Conservation (phyloP, 1,284 basidiomycete species). For the Leccinum angustisporum region DNA sequence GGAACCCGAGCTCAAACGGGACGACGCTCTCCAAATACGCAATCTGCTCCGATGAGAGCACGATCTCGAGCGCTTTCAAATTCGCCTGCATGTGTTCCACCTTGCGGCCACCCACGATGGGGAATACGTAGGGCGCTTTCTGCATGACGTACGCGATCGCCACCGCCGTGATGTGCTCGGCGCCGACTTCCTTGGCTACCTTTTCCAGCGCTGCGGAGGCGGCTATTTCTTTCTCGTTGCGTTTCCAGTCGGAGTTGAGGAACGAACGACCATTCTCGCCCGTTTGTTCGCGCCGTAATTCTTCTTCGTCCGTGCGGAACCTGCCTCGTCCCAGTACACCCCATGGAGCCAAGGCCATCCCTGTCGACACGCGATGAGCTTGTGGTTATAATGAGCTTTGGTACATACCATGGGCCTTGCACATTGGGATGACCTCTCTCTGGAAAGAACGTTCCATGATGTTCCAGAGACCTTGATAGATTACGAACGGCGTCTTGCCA, state of each 20-base stretch:
- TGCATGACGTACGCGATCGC: constrained; percentile 51
- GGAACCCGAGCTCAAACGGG: constrained; percentile 48
- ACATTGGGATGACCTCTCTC: constrained; percentile 54
- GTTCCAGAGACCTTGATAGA: constrained; percentile 56
- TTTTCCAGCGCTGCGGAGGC: constrained; percentile 16
- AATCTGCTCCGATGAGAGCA: constrained; percentile 45
- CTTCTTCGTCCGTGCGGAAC: constrained; percentile 32
- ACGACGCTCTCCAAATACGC: constrained; percentile 41
- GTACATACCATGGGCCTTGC: constrained; percentile 36
- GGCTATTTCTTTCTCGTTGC: constrained; percentile 25
- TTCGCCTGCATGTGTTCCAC: constrained; percentile 50
- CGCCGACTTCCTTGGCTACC: constrained; percentile 25
- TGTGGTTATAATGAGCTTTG: too few relatives aligned
- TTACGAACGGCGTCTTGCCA: constrained; percentile 48
- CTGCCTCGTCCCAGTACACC: constrained; percentile 36
- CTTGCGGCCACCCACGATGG: constrained; percentile 51
- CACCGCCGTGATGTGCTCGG: constrained; percentile 30
- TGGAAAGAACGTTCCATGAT: constrained; percentile 48
- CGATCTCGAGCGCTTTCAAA: constrained; percentile 46
- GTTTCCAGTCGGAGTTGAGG: constrained; percentile 24
- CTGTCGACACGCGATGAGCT: background rate
- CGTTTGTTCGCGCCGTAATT: constrained; percentile 22
- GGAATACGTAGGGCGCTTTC: constrained; percentile 49
- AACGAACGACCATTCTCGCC: constrained; percentile 28
- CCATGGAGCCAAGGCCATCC: constrained; percentile 42